Base-by-base conservation (phyloP, 2,329 filamentous ascomycete species). In the Eutypa lata region DNA sequence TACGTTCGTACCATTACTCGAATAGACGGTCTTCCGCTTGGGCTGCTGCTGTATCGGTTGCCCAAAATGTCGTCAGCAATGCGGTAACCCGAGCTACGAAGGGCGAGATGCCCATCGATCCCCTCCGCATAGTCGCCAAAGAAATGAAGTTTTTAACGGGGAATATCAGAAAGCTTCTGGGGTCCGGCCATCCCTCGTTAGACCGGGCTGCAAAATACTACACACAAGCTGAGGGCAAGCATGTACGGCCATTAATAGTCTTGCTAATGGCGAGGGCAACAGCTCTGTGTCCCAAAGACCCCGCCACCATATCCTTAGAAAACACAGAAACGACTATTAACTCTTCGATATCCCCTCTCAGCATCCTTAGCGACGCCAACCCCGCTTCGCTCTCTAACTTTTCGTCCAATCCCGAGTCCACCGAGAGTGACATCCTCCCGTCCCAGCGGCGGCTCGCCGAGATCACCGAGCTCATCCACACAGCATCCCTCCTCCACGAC, bases 141-240 rank as follows among this genome's bases (percentile, higher is more conserved):
- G 93, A 97, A 78, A 90, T 99, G 86, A 94, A 96, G 73, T 95
- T 92, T 64, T 76, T 97, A 66, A 96, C 90, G 11, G 91, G 91
- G 51, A 96, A 97, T 65, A 96, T 97, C 71, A 83, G 90, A 56
- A 89, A 95, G 68, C 79, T 97, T n/a, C 77, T 97, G 16, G 93
- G 93, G 6, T 97, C 92, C 0, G 93, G 93, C 6, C 93, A 99
- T 68, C 94, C 94, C 0, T 91, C 92, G 45, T 82, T 99, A 55
- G 94, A 97, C 68, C 92, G 90, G 42, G 93, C 92, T 26, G 91
- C 94, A 49, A 99, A 99, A 74, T 99, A 99, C 78, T 99, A 99
- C 72, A 96, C 94, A 21, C 89, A 93, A 65, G 90, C 90, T 54
- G 91, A 97, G 77, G 94, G 94, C 57, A 99, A 99, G 76, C 94